Conservation (phyloP, 805 yeast species). For the Debaryomyces maramus region DNA sequence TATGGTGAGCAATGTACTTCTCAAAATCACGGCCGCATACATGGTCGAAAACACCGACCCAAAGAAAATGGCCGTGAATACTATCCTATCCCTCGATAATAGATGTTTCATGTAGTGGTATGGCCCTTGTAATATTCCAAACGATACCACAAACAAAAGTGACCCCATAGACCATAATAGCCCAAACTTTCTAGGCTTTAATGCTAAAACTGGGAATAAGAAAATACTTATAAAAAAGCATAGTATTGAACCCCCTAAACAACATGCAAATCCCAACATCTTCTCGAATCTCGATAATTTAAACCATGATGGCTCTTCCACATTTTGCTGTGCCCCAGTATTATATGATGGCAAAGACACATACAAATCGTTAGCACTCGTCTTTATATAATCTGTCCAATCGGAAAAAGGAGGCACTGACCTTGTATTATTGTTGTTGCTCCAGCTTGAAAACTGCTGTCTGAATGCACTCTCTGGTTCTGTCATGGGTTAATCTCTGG, state of each 20-base stretch:
- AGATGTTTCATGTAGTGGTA: slow-evolving; percentile 74
- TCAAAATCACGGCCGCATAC: slow-evolving; percentile 66
- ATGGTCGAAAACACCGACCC: slow-evolving; percentile 77
- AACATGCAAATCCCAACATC: slow-evolving; percentile 70
- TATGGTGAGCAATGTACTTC: slow-evolving; percentile 73
- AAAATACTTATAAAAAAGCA: slow-evolving; percentile 83
- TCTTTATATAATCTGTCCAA: slow-evolving; percentile 44
- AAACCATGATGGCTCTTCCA: slow-evolving; percentile 76
- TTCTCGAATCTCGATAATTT: slow-evolving; percentile 76
- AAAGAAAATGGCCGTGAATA: slow-evolving; percentile 79
- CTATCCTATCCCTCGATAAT: slow-evolving; percentile 69
- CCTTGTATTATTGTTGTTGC: slow-evolving; percentile 10
- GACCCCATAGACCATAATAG: slow-evolving; percentile 90
- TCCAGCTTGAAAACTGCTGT: slow-evolving; percentile 37
- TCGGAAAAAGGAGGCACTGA: slow-evolving; percentile 35
- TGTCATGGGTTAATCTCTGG: too few species aligned
- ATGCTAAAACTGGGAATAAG: slow-evolving; percentile 83
- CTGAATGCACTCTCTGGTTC: slow-evolving; percentile 36
- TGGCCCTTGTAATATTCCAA: slow-evolving; percentile 93
- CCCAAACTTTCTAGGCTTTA: slow-evolving; percentile 91
- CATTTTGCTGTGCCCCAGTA: slow-evolving; percentile 27
- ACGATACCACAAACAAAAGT: slow-evolving; percentile 78
- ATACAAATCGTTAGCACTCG: slow-evolving; percentile 57
- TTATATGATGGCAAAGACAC: slow-evolving; percentile 62
- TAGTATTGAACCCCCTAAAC: slow-evolving; percentile 71